Evolutionary conservation across 1,284 basidiomycete species (phyloP), one percentile per base, ranked within the genome.

Genomic region (Pseudozyma pruni): DNA sequence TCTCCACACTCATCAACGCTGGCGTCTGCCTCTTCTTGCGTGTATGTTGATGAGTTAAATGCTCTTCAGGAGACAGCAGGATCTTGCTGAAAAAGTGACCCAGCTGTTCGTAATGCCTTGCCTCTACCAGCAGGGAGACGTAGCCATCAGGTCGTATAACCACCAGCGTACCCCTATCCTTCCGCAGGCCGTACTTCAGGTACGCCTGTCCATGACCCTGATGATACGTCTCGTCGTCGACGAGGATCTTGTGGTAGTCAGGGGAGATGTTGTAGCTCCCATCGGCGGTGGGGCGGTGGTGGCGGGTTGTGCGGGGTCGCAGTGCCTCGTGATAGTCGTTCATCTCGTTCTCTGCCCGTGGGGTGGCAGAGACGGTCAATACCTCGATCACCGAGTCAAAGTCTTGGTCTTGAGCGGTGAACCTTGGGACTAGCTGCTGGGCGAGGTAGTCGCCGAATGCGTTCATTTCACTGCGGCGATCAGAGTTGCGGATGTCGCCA

Each of bases 161-260:
- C 8, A 70, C 52, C 11, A 62, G 9, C 16, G 66, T 61, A 4
- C 66, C 66, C 23, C 40, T 35, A 20, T 52, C 51, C n/a, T 32
- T 35, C 8, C 31, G 29, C 16, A 70, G 3, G 1, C 66, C 66
- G 34, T 59, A 70, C 42, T 55, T 58, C 5, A 48, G 27, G 20
- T 64, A 70, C 1, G 66, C 66, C 2, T 47, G 50, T 7, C 60
- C 66, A 19, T 64, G 52, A 8, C 55, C 60, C n/a, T 63, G 35
- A 33, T 70, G 55, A 25, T 70, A 63, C 13, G 66, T 51, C 16
- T 54, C 51, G 31, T 63, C 54, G 20, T 62, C 59, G 19, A 58
- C 56, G 53, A 53, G 64, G 41, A 67, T 55, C 63, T 67, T 64
- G 49, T 63, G 60, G 29, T 63, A 63, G 47, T 63, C 60, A 2